These are phyloP conservation scores for Cytospora piceae DNA, from an alignment of 2,329 filamentous ascomycete genomes.

Conservation along the genomic window DNA sequence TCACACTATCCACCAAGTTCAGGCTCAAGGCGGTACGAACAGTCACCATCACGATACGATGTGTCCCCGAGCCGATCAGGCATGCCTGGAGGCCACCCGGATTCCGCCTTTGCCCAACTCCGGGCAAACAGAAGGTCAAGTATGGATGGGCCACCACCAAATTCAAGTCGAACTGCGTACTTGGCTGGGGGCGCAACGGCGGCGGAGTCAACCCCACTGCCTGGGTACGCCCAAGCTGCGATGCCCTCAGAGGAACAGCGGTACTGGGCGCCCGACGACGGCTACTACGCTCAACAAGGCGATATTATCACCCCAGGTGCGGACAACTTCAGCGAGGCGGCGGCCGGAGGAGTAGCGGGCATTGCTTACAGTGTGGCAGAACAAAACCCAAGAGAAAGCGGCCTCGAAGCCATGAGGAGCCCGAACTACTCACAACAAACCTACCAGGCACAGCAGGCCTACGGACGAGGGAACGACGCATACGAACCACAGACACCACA, in stretches of 20 bases:
- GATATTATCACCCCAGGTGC: conserved; percentile 61
- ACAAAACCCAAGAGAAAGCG: conserved; percentile 66
- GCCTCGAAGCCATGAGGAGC: conserved; percentile 61
- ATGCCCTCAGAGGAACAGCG: conserved; percentile 33
- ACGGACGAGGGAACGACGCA: conserved; percentile 16
- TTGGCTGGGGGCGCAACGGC: conserved; percentile 33
- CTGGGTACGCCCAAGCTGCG: conserved; percentile 37
- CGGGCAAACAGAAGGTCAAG: conserved; percentile 42
- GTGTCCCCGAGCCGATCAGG: conserved; percentile 23
- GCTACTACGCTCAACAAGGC: conserved; percentile 38
- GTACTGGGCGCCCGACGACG: conserved; percentile 34
- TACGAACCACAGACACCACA: conserved; percentile 18
- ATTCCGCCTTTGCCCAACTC: conserved; percentile 42
- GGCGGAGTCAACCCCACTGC: conserved; percentile 34
- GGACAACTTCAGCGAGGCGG: conserved; percentile 67
- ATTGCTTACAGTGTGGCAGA: conserved; percentile 70
- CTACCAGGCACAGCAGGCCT: conserved; percentile 35
- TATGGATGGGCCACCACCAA: conserved; percentile 34
- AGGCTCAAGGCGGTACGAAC: conserved; percentile 20
- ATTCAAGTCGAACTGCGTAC: conserved; percentile 30
- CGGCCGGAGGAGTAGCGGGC: conserved; percentile 68
- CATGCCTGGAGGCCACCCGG: conserved; percentile 41
- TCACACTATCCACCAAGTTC: conserved; percentile 16
- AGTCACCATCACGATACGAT: conserved; percentile 14
- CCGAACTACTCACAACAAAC: conserved; percentile 38